A percentile compares a stretch with the other conserved stretches of the same genome.
Conservation (phyloP, 2,329 filamentous ascomycete genomes). For the Acephala macrosclerotiorum region DNA sequence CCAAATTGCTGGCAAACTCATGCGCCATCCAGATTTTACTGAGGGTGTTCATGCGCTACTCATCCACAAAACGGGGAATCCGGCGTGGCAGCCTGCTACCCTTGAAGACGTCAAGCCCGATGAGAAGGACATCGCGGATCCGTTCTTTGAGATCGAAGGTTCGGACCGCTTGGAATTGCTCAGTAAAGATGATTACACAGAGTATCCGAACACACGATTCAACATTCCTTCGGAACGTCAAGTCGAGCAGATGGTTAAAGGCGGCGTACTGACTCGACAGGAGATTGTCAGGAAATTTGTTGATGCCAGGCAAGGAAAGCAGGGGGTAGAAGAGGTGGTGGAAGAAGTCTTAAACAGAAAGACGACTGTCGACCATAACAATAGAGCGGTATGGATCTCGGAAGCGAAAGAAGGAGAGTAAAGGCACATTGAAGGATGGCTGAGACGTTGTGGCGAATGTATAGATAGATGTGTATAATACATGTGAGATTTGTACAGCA, state of each 20-base stretch:
- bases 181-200: constrained; percentile 65
- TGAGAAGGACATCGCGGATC: constrained; percentile 61
- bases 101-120: constrained; percentile 69
- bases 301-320: constrained; percentile 64
- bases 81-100: constrained; percentile 75
- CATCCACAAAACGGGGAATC: constrained; percentile 65
- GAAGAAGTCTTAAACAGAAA: constrained; percentile 72
- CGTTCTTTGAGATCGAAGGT: constrained; percentile 70
- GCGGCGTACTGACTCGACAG: constrained; percentile 52
- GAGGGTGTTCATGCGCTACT: constrained; percentile 89
- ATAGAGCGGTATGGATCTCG: constrained; percentile 40
- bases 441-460: constrained; percentile 20
- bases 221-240: constrained; percentile 74
- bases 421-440: background rate
- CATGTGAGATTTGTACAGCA: constrained; percentile 20
- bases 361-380: constrained; percentile 56
- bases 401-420: constrained; percentile 3
- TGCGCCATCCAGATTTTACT: constrained; percentile 89
- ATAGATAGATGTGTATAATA: constrained; percentile 31
- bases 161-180: constrained; percentile 64
- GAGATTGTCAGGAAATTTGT: constrained; percentile 72
- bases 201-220: constrained; percentile 77
- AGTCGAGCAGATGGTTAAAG: constrained; percentile 54
- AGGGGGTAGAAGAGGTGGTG: constrained; percentile 74
- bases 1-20: constrained; percentile 85